Evolutionary conservation across 2,329 filamentous ascomycete species (phyloP), one percentile per base, ranked within the genome.

Genomic region (Aspergillus aculeatinus): DNA sequence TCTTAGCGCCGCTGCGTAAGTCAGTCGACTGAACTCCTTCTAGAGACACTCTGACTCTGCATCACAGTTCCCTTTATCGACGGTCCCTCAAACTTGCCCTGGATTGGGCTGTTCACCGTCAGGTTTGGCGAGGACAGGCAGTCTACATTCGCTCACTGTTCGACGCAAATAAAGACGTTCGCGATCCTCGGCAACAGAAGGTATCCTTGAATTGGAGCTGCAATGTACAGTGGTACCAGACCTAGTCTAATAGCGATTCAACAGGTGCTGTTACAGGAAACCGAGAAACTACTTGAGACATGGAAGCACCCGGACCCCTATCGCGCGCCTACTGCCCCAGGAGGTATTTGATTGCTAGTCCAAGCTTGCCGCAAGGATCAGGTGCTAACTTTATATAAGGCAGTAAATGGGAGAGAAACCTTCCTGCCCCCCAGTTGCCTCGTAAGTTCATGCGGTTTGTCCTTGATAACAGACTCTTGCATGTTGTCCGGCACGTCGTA

Each of bases 251-350:
- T 19, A 56, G 33, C 10, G 54, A 33, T 49, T 59, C 65, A 31
- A 61, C 48, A 99, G 95, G 87, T 87, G 53, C 79, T 99, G 60
- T 84, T 98, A 66, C 86, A 87, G 63, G 92, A 97, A 80, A 94
- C 95, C 4, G 93, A 98, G 77, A 89, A 89, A 68, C 76, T 97
- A 60, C 81, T 99, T 64, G 87, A 95, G 72, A 90, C 89, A 77
- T 99, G 94, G 94, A 98, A 98, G 81, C 95, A 99, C 74, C 95
- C 95, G 3, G 95, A 99, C 76, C 93, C 95, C 33, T 98, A 96
- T 76, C 83, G 86, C 68, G 86, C 89, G 66, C 95, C 95, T 14
- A 96, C 92, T 48, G 94, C 95, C 44, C 95, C 95, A 11, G 95
- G 95, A 84, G 95, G 94, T 95, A 55, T n/a, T 23, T n/a, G 21